These are phyloP conservation scores for Lomentospora prolificans DNA, from an alignment of 2,329 filamentous ascomycete genomes.

Conservation along the genomic window DNA sequence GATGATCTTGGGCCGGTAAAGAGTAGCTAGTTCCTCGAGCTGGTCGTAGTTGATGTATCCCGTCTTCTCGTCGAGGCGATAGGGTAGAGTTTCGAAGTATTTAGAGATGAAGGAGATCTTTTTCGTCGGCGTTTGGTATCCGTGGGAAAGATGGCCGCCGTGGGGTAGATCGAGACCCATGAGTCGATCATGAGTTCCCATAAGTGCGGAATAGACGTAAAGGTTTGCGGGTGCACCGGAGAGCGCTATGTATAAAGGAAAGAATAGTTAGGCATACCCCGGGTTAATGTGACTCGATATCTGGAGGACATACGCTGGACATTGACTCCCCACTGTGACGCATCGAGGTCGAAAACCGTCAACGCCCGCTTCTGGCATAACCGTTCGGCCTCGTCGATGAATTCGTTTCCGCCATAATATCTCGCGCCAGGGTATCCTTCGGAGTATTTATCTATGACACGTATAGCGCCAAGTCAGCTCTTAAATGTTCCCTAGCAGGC, in stretches of 20 bases:
- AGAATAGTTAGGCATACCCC: background rate
- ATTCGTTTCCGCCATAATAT: slow-evolving; percentile 95
- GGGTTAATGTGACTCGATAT: background rate
- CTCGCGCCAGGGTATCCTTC: slow-evolving; percentile 94
- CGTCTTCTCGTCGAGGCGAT: slow-evolving; percentile 81
- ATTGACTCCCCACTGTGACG: slow-evolving; percentile 91
- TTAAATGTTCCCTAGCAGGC: background rate
- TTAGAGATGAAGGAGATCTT: slow-evolving; percentile 98
- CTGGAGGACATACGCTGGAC: slow-evolving; percentile 63
- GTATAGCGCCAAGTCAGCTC: slow-evolving; percentile 18
- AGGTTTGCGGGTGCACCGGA: slow-evolving; percentile 68
- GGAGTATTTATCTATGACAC: slow-evolving; percentile 79
- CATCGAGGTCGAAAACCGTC: slow-evolving; percentile 73
- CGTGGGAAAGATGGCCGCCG: slow-evolving; percentile 90
- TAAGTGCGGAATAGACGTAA: slow-evolving; percentile 91
- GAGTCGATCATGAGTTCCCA: slow-evolving; percentile 85
- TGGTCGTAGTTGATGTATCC: slow-evolving; percentile 92
- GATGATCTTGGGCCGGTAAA: slow-evolving; percentile 93
- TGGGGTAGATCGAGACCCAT: slow-evolving; percentile 97
- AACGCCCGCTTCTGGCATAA: slow-evolving; percentile 86
- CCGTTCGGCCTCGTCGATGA: slow-evolving; percentile 83
- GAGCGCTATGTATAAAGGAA: slow-evolving; percentile 46
- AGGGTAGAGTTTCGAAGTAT: slow-evolving; percentile 97
- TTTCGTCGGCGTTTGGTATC: slow-evolving; percentile 88
- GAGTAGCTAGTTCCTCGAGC: slow-evolving; percentile 73